A percentile compares a stretch with the other conserved stretches of the same genome.
Evolutionary conservation across 1,284 basidiomycete species (phyloP).

Genomic region (Ceratorhiza oryzae-sativae): DNA sequence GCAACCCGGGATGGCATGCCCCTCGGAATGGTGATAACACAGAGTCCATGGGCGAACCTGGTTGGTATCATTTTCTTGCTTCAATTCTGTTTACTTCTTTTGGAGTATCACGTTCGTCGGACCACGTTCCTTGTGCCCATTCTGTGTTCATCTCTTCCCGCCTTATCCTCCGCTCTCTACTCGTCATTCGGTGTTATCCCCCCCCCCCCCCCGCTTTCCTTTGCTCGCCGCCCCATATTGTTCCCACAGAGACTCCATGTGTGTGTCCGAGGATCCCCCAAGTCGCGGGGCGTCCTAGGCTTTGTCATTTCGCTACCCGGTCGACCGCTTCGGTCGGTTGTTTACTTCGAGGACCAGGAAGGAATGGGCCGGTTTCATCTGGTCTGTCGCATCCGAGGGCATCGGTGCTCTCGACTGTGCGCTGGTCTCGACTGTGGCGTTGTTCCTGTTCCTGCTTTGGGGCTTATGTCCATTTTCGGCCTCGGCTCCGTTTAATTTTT

Average conservation of each 20-base stretch:
- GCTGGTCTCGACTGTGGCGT: background rate
- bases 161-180: slow-evolving; percentile 5
- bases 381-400: background rate
- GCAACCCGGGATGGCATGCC: slow-evolving; percentile 43
- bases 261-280: slow-evolving; percentile 31
- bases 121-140: slow-evolving; percentile 10
- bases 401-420: slow-evolving; percentile 21
- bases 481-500: background rate
- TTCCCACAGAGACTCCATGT: background rate
- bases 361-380: slow-evolving; percentile 4
- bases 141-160: background rate
- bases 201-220: background rate
- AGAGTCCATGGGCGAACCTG: slow-evolving; percentile 52
- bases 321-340: background rate
- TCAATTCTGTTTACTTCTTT: slow-evolving; percentile 41
- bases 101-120: slow-evolving; percentile 21
- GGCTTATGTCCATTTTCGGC: background rate
- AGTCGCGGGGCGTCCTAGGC: background rate
- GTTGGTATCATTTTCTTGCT: slow-evolving; percentile 42
- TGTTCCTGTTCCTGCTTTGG: background rate
- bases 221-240: slow-evolving; percentile 7
- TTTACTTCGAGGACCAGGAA: slow-evolving; percentile 2
- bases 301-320: background rate
- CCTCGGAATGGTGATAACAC: slow-evolving; percentile 40
- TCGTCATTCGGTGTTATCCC: background rate